These are phyloP conservation scores for Solanum clarkiae DNA, from an alignment of 257 asterid species.

Conservation along the genomic window DNA sequence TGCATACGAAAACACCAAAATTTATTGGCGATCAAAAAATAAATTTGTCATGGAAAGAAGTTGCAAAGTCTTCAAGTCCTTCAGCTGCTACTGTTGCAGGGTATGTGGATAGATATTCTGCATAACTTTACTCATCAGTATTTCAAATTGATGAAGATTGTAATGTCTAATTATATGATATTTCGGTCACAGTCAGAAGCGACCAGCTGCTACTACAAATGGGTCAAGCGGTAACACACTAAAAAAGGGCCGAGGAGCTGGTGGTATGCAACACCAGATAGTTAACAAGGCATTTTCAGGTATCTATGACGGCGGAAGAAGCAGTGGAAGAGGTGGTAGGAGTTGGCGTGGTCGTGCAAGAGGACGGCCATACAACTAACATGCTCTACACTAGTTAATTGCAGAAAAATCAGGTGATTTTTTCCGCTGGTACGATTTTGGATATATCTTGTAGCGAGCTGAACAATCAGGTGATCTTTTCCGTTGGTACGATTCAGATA, in stretches of 20 bases:
- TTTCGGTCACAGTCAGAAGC: slow-evolving; percentile 47
- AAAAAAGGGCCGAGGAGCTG: slow-evolving; percentile 66
- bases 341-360: slow-evolving; percentile 47
- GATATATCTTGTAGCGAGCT: neutral
- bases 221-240: slow-evolving; percentile 28
- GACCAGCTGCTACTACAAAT: slow-evolving; percentile 25
- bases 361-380: slow-evolving; percentile 35
- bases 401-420: neutral
- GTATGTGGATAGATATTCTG: slow-evolving; percentile 17
- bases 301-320: slow-evolving; percentile 25
- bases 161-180: neutral
- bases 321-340: slow-evolving; percentile 29
- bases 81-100: slow-evolving; percentile 39
- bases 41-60: slow-evolving; percentile 88
- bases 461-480: neutral
- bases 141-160: neutral
- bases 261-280: slow-evolving; percentile 57
- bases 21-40: slow-evolving; percentile 73
- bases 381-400: neutral
- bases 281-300: slow-evolving; percentile 70
- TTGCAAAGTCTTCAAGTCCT: slow-evolving; percentile 28
- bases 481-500: neutral
- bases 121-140: neutral
- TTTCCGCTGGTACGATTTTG: neutral
- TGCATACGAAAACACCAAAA: slow-evolving; percentile 83